Conservation (phyloP, 2,329 filamentous ascomycete species). For the Colletotrichum lentis region DNA sequence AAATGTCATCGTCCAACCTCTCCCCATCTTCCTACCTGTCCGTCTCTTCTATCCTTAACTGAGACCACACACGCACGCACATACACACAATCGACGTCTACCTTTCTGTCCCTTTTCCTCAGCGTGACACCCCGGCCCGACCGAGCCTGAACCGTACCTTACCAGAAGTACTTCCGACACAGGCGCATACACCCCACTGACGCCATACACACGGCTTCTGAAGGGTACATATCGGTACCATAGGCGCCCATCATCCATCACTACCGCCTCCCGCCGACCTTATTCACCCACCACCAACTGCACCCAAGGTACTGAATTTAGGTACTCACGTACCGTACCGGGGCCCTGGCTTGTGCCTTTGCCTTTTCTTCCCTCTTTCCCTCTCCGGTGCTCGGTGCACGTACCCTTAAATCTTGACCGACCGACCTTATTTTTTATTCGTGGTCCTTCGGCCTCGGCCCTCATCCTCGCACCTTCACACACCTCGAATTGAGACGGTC, state of each 20-base stretch:
- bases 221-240: slow-evolving; percentile 6
- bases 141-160: slow-evolving; percentile 28
- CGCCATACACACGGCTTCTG: not conserved
- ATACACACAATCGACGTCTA: slow-evolving; percentile 11
- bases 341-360: slow-evolving; percentile 23
- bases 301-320: not conserved
- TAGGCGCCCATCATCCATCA: not conserved
- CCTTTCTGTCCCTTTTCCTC: slow-evolving; percentile 3
- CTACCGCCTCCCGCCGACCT: not conserved
- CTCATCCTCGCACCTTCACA: slow-evolving; percentile 37
- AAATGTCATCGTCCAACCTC: not conserved
- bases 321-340: not conserved
- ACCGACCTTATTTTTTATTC: slow-evolving; percentile 39
- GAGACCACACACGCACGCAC: not conserved
- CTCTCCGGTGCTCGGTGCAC: slow-evolving; percentile 39
- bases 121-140: slow-evolving; percentile 20
- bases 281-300: not conserved
- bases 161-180: slow-evolving; percentile 22
- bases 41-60: not conserved
- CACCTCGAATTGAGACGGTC: slow-evolving; percentile 30
- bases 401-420: slow-evolving; percentile 37
- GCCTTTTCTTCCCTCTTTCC: slow-evolving; percentile 32
- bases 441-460: slow-evolving; percentile 36
- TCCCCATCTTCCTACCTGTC: not conserved
- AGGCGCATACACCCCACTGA: not conserved